phyloP scores from a whole-genome alignment of 805 yeast genomes.

The Tetrapisispora namnaoensis region DNA sequence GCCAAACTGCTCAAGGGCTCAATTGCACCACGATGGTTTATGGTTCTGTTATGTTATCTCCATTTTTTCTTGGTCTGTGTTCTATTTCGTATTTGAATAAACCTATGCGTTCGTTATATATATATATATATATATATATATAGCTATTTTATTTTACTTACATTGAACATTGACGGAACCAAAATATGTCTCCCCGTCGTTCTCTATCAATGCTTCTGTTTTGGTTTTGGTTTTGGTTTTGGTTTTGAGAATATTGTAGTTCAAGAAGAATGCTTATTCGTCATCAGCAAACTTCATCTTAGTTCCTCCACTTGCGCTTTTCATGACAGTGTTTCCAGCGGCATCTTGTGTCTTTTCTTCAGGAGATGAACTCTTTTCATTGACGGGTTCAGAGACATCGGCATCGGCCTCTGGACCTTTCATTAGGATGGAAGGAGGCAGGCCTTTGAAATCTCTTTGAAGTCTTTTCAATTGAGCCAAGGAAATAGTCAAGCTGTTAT shows the following conservation, averaged over 20 bases:
- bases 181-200: background rate
- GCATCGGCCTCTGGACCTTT: background rate
- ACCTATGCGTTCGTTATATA: no score
- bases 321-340: slow-evolving; percentile 8
- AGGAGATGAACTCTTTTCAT: background rate
- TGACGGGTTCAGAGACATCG: no score
- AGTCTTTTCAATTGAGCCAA: slow-evolving; percentile 57
- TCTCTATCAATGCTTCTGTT: background rate
- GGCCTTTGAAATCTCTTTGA: slow-evolving; percentile 70
- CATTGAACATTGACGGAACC: no score
- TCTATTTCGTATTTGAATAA: no score
- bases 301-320: slow-evolving; percentile 24
- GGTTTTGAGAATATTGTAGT: background rate
- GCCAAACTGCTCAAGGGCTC: no score
- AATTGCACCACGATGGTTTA: no score
- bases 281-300: slow-evolving; percentile 20
- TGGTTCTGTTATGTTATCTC: no score
- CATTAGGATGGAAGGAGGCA: slow-evolving; percentile 45
- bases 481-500: slow-evolving; percentile 25
- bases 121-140: no score
- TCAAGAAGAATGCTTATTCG: background rate
- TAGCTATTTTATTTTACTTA: background rate
- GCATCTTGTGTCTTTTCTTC: slow-evolving; percentile 4
- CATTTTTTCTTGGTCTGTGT: no score
- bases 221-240: background rate